These are phyloP conservation scores for Marasmius sp. DNA, from an alignment of 1,284 basidiomycete genomes.

Conservation along the genomic window DNA sequence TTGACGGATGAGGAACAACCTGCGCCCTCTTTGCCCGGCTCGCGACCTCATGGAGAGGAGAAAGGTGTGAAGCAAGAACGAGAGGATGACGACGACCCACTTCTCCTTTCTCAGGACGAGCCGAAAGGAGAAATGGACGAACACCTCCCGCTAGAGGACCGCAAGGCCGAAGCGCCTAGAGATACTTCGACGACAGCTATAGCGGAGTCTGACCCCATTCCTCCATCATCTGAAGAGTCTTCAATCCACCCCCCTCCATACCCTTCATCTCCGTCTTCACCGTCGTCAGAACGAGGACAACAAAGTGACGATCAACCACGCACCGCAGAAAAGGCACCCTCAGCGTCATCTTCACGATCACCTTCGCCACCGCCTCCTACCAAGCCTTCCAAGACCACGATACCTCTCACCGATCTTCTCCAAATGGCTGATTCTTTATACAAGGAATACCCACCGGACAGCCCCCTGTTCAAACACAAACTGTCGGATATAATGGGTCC, in stretches of 20 bases:
- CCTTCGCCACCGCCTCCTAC: slow-evolving; percentile 10
- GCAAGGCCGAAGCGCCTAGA: background rate
- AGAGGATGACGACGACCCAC: background rate
- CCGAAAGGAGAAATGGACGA: background rate
- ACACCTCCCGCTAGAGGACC: background rate
- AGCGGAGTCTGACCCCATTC: background rate
- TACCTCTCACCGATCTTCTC: slow-evolving; percentile 43
- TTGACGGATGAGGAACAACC: slow-evolving; percentile 40
- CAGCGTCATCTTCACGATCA: slow-evolving; percentile 4
- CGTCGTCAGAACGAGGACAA: background rate
- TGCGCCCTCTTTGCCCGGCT: background rate
- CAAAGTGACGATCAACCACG: background rate
- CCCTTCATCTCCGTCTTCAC: background rate
- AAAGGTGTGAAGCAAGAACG: background rate
- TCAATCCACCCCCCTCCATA: background rate
- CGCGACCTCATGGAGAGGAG: background rate
- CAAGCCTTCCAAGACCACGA: slow-evolving; percentile 24
- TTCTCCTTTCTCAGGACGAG: background rate
- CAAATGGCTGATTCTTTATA: slow-evolving; percentile 44
- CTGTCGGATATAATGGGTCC: slow-evolving; percentile 71
- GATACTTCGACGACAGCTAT: background rate
- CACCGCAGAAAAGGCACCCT: background rate
- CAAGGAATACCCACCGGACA: slow-evolving; percentile 41
- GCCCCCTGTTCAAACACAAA: slow-evolving; percentile 36
- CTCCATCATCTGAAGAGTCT: background rate